Evolutionary conservation across 345 rosid genomes (phyloP).

Genomic region (Eutrema heterophyllum): DNA sequence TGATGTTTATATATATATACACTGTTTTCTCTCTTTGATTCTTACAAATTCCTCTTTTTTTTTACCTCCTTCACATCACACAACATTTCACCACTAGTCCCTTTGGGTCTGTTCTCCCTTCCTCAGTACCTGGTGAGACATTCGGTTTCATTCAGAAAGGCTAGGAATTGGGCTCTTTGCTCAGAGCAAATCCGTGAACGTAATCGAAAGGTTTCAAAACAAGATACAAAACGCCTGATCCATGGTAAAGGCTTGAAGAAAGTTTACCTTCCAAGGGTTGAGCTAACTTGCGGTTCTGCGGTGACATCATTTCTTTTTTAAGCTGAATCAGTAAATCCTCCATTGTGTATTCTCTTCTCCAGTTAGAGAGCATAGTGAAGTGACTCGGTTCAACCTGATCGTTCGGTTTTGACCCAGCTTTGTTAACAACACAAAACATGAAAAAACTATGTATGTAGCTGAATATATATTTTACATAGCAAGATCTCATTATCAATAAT

Average conservation of each 20-base stretch:
- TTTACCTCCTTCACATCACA: constrained; percentile 42
- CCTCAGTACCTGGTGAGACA: constrained; percentile 64
- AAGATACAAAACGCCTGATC: background rate
- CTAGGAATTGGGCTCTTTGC: too few species aligned
- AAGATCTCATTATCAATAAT: background rate
- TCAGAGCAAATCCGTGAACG: too few species aligned
- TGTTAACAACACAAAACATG: too few species aligned
- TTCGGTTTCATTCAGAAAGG: background rate
- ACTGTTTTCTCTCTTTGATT: background rate
- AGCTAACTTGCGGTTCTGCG: constrained; percentile 63
- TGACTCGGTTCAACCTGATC: constrained; percentile 61
- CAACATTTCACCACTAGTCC: constrained; percentile 69
- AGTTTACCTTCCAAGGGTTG: constrained; percentile 58
- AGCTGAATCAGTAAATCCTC: constrained; percentile 65
- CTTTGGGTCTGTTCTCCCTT: constrained; percentile 77
- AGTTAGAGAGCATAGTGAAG: constrained; percentile 59
- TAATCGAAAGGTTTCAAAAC: background rate
- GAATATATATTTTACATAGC: background rate
- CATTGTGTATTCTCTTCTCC: constrained; percentile 69
- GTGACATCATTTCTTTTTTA: constrained; percentile 70
- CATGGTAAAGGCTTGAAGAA: background rate
- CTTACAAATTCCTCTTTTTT: background rate
- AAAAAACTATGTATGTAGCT: background rate
- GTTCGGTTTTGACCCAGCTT: too few species aligned
- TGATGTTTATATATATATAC: constrained; percentile 15